These are phyloP conservation scores for Teunomyces panamensis DNA, from an alignment of 805 yeast genomes.

Conservation along the genomic window DNA sequence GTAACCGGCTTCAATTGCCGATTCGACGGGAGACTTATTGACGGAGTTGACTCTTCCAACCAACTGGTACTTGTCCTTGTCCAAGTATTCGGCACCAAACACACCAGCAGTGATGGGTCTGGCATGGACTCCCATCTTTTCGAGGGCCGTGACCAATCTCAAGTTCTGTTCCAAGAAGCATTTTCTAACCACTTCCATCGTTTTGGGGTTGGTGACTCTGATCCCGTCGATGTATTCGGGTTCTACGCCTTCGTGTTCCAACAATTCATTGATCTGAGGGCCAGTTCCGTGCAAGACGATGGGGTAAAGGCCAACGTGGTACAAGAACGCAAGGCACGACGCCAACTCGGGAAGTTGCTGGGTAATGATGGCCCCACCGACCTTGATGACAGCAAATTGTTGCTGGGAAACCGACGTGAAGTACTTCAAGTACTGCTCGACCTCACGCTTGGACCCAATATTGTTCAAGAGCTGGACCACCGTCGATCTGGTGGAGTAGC, in stretches of 20 bases:
- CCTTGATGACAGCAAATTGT: slow-evolving; percentile 97
- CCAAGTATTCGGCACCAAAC: slow-evolving; percentile 87
- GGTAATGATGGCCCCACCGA: slow-evolving; percentile 98
- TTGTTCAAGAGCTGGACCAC: slow-evolving; percentile 93
- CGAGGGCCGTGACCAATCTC: slow-evolving; percentile 91
- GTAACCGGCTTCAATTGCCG: slow-evolving; percentile 93
- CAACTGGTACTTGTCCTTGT: slow-evolving; percentile 83
- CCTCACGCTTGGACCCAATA: slow-evolving; percentile 96
- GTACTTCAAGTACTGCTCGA: slow-evolving; percentile 93
- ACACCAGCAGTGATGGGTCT: slow-evolving; percentile 99
- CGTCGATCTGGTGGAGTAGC: slow-evolving; percentile 79
- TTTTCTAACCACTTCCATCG: slow-evolving; percentile 94
- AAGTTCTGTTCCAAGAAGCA: slow-evolving; percentile 95
- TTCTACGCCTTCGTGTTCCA: slow-evolving; percentile 91
- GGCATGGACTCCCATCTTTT: slow-evolving; percentile 95
- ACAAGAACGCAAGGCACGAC: slow-evolving; percentile 89
- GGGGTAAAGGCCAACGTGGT: slow-evolving; percentile 96
- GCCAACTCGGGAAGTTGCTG: slow-evolving; percentile 92
- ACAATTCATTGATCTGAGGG: slow-evolving; percentile 92
- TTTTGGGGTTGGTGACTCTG: slow-evolving; percentile 88
- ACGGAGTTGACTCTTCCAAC: slow-evolving; percentile 90
- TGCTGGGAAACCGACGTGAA: slow-evolving; percentile 95
- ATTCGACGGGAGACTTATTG: slow-evolving; percentile 82
- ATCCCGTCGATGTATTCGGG: slow-evolving; percentile 97
- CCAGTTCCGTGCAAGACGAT: slow-evolving; percentile 98